Evolutionary conservation across 73 alveolate genomes (phyloP).

Genomic region (Paramecium tetraurelia): DNA sequence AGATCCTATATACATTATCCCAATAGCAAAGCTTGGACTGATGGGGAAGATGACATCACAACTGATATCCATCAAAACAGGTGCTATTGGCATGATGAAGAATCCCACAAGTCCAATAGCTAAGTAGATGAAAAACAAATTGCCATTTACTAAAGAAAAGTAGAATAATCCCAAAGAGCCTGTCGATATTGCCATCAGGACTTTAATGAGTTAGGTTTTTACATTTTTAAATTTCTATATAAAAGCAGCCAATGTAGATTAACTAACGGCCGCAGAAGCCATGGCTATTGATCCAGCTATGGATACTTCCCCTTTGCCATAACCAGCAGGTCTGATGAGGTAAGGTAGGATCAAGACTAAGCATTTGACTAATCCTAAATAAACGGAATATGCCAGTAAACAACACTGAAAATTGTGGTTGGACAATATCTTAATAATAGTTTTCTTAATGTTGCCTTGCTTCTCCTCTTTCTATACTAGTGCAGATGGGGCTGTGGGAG

Average conservation of each 20-base stretch:
- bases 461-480: constrained; percentile 2
- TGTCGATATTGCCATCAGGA: background rate
- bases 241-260: background rate
- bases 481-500: background rate
- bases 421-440: background rate
- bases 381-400: background rate
- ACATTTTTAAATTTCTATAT: background rate
- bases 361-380: background rate
- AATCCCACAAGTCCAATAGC: background rate
- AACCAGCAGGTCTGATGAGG: background rate
- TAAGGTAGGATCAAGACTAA: background rate
- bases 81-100: background rate
- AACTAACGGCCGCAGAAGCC: background rate
- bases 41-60: constrained; percentile 35
- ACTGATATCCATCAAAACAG: background rate
- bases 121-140: background rate
- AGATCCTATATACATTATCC: constrained; percentile 23
- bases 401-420: background rate
- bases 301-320: background rate
- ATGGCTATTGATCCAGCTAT: background rate
- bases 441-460: background rate
- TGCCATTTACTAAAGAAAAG: background rate
- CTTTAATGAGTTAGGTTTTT: background rate
- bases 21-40: constrained; percentile 34
- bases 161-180: background rate